phyloP scores from a whole-genome alignment of 2,329 filamentous ascomycete species.

The Xylariales sp. region DNA sequence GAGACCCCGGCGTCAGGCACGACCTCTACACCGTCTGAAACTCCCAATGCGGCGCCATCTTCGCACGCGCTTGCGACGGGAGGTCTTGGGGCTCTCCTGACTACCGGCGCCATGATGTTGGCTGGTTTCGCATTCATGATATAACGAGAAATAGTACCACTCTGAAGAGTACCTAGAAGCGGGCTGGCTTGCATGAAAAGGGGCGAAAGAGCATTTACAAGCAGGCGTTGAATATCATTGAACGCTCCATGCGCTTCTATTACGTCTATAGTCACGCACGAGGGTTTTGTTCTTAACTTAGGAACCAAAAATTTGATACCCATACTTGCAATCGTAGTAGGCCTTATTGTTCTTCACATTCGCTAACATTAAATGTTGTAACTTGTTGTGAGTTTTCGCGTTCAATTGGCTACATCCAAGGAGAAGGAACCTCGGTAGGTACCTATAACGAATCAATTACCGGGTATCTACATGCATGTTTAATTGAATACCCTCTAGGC shows the following conservation, averaged over 20 bases:
- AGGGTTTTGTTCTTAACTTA: neutral
- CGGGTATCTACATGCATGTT: neutral
- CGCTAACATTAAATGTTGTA: neutral
- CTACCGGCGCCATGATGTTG: slow-evolving; percentile 38
- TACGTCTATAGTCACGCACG: neutral
- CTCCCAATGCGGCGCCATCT: slow-evolving; percentile 40
- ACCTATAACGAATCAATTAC: neutral
- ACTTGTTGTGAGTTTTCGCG: neutral
- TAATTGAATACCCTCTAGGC: too few relatives aligned
- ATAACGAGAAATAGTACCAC: slow-evolving; percentile 13
- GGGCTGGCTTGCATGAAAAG: neutral
- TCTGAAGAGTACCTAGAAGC: neutral
- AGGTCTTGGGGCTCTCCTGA: slow-evolving; percentile 36
- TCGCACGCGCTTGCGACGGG: slow-evolving; percentile 34
- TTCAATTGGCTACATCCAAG: neutral
- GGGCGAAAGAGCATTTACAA: slow-evolving; percentile 8
- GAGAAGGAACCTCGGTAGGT: neutral
- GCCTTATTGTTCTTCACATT: neutral
- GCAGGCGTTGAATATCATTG: slow-evolving; percentile 14
- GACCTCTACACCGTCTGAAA: slow-evolving; percentile 22
- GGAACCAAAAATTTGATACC: slow-evolving; percentile 30
- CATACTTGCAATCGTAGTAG: neutral
- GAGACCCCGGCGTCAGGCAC: slow-evolving; percentile 26
- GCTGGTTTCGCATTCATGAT: slow-evolving; percentile 40
- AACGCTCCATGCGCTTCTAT: neutral